Percentiles rank a stretch among this genome's conserved stretches.
Conservation (phyloP, 2,329 filamentous ascomycete genomes). For the Cercospora sp. region DNA sequence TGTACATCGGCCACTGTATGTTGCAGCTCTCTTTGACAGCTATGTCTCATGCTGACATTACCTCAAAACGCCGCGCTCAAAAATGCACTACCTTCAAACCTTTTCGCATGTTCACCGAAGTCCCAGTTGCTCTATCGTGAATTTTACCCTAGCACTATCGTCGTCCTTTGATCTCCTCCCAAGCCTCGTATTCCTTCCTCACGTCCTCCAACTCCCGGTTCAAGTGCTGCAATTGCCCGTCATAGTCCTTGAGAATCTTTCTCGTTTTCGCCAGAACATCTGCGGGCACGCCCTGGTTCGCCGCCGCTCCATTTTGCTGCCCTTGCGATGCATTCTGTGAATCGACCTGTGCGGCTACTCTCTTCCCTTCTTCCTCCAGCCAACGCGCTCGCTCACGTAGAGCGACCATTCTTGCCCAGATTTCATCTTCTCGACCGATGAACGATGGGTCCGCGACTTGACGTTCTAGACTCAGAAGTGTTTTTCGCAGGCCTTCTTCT, state of each 20-base stretch:
- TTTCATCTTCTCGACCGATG: conserved; percentile 74
- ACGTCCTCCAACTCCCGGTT: conserved; percentile 64
- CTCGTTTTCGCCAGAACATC: conserved; percentile 71
- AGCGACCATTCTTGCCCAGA: conserved; percentile 79
- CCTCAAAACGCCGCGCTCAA: conserved; percentile 3
- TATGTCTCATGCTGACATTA: background rate
- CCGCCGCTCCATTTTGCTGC: conserved; percentile 50
- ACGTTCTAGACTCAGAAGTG: conserved; percentile 68
- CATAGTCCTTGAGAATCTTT: conserved; percentile 80
- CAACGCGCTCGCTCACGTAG: conserved; percentile 71
- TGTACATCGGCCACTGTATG: background rate
- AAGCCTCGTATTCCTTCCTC: conserved; percentile 60
- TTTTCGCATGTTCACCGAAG: background rate
- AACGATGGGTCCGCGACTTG: conserved; percentile 72
- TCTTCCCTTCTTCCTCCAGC: conserved; percentile 72
- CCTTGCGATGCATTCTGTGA: conserved; percentile 40
- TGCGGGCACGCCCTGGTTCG: conserved; percentile 60
- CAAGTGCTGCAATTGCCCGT: conserved; percentile 73
- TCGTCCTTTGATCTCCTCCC: conserved; percentile 43
- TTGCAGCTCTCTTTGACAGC: background rate
- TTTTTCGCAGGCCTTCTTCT: conserved; percentile 75
- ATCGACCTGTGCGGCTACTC: conserved; percentile 54
- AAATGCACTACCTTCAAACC: background rate
- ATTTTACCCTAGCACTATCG: background rate
- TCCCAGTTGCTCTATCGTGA: background rate